Conservation (phyloP, 345 rosid genomes). For the Balakata baccata region DNA sequence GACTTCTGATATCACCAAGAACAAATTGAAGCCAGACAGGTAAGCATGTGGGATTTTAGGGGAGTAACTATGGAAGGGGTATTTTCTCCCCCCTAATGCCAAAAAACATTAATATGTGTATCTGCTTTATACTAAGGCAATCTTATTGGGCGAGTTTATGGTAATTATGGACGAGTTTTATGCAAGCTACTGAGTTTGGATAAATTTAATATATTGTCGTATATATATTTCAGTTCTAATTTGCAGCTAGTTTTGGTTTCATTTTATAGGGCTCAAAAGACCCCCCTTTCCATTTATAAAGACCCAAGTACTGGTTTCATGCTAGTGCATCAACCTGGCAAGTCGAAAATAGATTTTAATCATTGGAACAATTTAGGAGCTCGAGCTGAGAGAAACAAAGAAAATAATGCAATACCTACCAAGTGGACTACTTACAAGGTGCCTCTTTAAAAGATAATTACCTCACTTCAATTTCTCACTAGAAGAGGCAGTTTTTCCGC, state of each 20-base stretch:
- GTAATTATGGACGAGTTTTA: not conserved
- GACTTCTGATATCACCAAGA: slow-evolving; percentile 40
- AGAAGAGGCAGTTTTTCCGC: not conserved
- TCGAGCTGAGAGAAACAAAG: slow-evolving; percentile 87
- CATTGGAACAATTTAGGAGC: slow-evolving; percentile 66
- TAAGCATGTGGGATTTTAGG: slow-evolving; percentile 19
- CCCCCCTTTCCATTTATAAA: slow-evolving; percentile 56
- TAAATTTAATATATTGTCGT: too few species aligned
- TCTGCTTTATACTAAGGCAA: too few species aligned
- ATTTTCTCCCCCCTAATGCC: too few species aligned
- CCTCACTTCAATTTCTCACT: not conserved
- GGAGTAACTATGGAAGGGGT: not conserved
- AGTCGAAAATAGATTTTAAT: slow-evolving; percentile 45
- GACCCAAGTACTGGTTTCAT: slow-evolving; percentile 41
- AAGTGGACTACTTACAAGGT: slow-evolving; percentile 89
- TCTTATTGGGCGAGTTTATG: too few species aligned
- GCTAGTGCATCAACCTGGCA: slow-evolving; percentile 37
- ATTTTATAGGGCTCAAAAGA: slow-evolving; percentile 41
- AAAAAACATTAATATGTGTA: too few species aligned
- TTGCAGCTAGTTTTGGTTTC: not conserved
- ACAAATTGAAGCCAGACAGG: slow-evolving; percentile 54
- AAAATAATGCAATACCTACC: slow-evolving; percentile 65
- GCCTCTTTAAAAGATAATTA: not conserved
- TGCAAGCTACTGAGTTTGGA: not conserved
- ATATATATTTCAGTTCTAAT: too few species aligned